phyloP scores from a whole-genome alignment of 176 grass and related monocot species.

The Ensete glaucum region DNA sequence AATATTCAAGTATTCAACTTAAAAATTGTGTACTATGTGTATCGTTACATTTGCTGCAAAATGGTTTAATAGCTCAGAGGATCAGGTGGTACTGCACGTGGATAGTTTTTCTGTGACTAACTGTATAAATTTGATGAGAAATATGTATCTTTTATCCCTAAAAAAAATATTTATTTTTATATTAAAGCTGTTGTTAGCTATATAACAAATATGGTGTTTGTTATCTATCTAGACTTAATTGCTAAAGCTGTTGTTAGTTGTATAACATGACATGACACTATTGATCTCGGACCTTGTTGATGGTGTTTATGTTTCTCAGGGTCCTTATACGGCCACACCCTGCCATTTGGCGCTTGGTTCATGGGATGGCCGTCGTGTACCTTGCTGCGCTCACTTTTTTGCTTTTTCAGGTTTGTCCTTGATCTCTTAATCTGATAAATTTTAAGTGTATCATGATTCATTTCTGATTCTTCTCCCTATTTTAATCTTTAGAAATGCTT shows the following conservation, averaged over 20 bases:
- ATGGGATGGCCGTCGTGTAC: conserved; percentile 94
- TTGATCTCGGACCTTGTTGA: neutral
- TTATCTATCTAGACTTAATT: too few relatives aligned
- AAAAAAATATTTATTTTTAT: too few relatives aligned
- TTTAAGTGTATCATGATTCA: neutral
- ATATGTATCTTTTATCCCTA: neutral
- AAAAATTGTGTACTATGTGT: neutral
- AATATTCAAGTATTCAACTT: neutral
- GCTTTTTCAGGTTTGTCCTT: conserved; percentile 82
- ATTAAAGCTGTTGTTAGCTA: too few relatives aligned
- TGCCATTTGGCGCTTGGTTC: conserved; percentile 95
- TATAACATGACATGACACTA: neutral
- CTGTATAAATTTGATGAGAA: neutral
- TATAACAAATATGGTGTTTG: too few relatives aligned
- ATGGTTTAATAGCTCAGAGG: neutral
- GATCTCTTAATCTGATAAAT: neutral
- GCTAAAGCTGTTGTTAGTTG: too few relatives aligned
- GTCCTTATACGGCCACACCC: conserved; percentile 98
- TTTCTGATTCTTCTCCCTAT: neutral
- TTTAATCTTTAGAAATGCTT: neutral
- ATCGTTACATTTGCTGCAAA: neutral
- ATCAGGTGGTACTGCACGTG: neutral
- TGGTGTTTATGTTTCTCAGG: conserved; percentile 27
- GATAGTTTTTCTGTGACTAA: neutral
- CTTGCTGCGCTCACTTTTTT: conserved; percentile 93